Conservation (phyloP, 1,284 basidiomycete genomes). For the Ceratobasidium sp. region DNA sequence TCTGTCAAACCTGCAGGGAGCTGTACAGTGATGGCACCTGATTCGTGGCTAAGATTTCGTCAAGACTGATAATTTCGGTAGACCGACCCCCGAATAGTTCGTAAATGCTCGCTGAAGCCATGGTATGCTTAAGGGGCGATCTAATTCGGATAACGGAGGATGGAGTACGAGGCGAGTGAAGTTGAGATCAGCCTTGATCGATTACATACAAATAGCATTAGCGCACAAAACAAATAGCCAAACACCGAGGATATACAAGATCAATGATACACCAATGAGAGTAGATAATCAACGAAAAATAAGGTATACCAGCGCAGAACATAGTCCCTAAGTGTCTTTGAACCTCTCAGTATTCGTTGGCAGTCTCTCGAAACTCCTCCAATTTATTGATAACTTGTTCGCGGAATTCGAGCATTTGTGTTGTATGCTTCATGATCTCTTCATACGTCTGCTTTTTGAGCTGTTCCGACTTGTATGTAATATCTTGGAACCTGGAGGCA, state of each 20-base stretch:
- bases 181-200: background rate
- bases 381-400: slow-evolving; percentile 27
- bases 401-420: slow-evolving; percentile 21
- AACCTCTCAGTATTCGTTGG: slow-evolving; percentile 3
- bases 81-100: slow-evolving; percentile 43
- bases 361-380: slow-evolving; percentile 20
- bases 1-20: slow-evolving; percentile 72
- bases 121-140: background rate
- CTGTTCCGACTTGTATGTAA: slow-evolving; percentile 25
- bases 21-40: slow-evolving; percentile 74
- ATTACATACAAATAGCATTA: slow-evolving; percentile 1
- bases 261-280: slow-evolving; percentile 6
- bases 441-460: slow-evolving; percentile 30
- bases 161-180: background rate
- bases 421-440: slow-evolving; percentile 21
- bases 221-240: background rate
- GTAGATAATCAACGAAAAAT: slow-evolving; percentile 2
- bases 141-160: background rate
- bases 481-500: slow-evolving; percentile 16
- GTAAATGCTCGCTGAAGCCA: slow-evolving; percentile 28
- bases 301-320: background rate
- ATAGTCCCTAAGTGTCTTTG: background rate
- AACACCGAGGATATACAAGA: slow-evolving; percentile 14
- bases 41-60: slow-evolving; percentile 46
- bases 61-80: slow-evolving; percentile 1